Percentiles rank a stretch among this genome's conserved stretches.
These are phyloP conservation scores for Rosa hybrid DNA, from an alignment of 331 rosid genomes.

Conservation along the genomic window DNA sequence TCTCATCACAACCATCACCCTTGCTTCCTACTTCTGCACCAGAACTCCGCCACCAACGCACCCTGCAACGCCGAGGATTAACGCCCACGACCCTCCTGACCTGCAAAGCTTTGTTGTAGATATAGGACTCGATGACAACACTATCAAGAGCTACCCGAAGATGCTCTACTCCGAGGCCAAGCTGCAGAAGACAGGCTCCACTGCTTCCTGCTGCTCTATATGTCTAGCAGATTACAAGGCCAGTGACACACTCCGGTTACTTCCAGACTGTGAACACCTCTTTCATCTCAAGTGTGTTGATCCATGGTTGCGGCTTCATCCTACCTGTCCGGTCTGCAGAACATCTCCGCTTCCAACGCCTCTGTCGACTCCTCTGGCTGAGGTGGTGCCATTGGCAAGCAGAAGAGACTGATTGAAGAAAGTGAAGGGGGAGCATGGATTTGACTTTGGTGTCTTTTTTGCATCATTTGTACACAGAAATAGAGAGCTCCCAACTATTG, in stretches of 20 bases:
- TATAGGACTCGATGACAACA: conserved; percentile 71
- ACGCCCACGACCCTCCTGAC: conserved; percentile 13
- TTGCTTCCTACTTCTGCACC: conserved; percentile 83
- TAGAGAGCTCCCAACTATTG: conserved; percentile 5
- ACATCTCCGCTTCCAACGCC: conserved; percentile 93
- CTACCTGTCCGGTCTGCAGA: conserved; percentile 88
- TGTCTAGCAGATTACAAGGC: conserved; percentile 77
- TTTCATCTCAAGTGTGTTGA: conserved; percentile 79
- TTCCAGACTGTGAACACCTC: conserved; percentile 84
- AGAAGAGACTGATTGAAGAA: conserved; percentile 39
- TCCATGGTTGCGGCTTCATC: conserved; percentile 80
- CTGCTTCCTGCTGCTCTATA: conserved; percentile 70
- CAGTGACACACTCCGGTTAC: conserved; percentile 50
- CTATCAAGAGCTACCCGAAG: conserved; percentile 68
- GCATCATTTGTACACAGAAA: conserved; percentile 1
- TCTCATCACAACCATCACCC: conserved; percentile 81
- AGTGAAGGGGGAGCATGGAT: conserved; percentile 3
- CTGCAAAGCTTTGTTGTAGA: conserved; percentile 45
- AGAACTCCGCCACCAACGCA: conserved; percentile 24
- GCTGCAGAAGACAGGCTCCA: conserved; percentile 42
- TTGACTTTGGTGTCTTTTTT: conserved; percentile 5
- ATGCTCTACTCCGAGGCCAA: conserved; percentile 71
- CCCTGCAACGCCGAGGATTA: conserved; percentile 17
- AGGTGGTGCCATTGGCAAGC: conserved; percentile 79
- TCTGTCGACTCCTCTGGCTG: conserved; percentile 84